Evolutionary conservation across 208 protist species (phyloP), one percentile per base, ranked within the genome.

Genomic region (Leishmania gerbilli): DNA sequence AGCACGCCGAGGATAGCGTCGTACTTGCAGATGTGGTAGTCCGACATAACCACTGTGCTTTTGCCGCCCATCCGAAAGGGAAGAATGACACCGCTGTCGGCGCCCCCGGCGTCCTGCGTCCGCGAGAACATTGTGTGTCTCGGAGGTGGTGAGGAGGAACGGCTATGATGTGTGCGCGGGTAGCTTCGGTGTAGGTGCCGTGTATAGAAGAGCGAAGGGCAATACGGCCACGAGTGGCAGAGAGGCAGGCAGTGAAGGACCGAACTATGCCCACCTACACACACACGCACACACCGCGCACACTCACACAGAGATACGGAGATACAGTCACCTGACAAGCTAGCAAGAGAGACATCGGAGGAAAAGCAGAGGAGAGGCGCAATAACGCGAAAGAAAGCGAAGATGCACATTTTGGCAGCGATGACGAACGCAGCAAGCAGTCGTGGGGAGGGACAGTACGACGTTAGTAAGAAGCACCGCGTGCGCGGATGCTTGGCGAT

Each of bases 21-120:
- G 78, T 94, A 93, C 62, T 81, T 87, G 80, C 90, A 94, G 17
- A 97, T 79, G 83, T 97, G 93, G 81, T 95, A 97, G 87, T 94
- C 91, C 0, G 91, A 91, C 91, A 92, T 91, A 31, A 94, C 91
- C 19, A 90, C 83, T 19, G 91, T 90, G 83, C 87, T 91, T 81
- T 91, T 89, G 60, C 85, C 81, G 21, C 81, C 81, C 34, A 92
- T 51, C 42, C 84, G 84, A 77, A 92, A 92, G 71, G 85, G 84
- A 51, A 81, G 76, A 15, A 80, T 53, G 31, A 34, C 74, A 34
- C 79, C 77, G 58, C 47, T 53, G 24, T 31, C 67, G 19, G 62
- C 80, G 21, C 71, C 56, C 8, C 51, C 31, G 1, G 64, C 62
- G 45, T 45, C 45, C 24, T 62, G 76, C 11, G 45, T 34, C 65